Percentiles rank a stretch among this genome's conserved stretches.
Conservation (phyloP, 1,284 basidiomycete genomes). For the Sporisorium scitamineum region DNA sequence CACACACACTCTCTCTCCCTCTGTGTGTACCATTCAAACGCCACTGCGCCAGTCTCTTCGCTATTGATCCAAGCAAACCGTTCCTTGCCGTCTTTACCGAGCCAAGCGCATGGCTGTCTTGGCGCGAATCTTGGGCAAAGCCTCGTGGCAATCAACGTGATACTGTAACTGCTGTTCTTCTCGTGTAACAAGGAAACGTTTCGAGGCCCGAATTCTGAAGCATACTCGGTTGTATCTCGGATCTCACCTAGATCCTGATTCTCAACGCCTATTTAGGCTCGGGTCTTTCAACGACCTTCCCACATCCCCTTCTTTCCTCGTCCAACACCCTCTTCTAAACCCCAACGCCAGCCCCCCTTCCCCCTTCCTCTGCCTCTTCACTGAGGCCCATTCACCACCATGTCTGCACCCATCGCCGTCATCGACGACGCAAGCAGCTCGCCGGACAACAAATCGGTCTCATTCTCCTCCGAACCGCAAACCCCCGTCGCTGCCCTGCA, state of each 20-base stretch:
- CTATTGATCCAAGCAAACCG: not conserved
- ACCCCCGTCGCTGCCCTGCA: not conserved
- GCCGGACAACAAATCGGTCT: slow-evolving; percentile 32
- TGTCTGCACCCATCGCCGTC: slow-evolving; percentile 16
- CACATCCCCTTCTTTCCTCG: not conserved
- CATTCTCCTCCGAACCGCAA: slow-evolving; percentile 8
- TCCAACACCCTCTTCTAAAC: not conserved
- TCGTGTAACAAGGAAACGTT: not conserved
- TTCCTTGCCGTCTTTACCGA: slow-evolving; percentile 16
- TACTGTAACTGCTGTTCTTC: not conserved
- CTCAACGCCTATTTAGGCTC: not conserved
- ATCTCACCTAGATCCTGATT: no score
- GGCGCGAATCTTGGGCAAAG: not conserved
- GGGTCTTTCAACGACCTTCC: not conserved
- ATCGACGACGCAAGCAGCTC: slow-evolving; percentile 15
- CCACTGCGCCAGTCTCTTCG: not conserved
- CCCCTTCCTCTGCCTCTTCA: not conserved
- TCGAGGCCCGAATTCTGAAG: no score
- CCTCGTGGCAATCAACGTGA: slow-evolving; percentile 9
- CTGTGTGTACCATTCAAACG: no score
- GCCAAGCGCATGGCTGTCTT: slow-evolving; percentile 14
- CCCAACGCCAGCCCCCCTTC: no score
- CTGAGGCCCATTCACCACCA: not conserved
- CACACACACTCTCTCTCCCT: no score
- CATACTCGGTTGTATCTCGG: no score